Base-by-base conservation (phyloP, 2,329 filamentous ascomycete species). In the Epicoccum nigrum region DNA sequence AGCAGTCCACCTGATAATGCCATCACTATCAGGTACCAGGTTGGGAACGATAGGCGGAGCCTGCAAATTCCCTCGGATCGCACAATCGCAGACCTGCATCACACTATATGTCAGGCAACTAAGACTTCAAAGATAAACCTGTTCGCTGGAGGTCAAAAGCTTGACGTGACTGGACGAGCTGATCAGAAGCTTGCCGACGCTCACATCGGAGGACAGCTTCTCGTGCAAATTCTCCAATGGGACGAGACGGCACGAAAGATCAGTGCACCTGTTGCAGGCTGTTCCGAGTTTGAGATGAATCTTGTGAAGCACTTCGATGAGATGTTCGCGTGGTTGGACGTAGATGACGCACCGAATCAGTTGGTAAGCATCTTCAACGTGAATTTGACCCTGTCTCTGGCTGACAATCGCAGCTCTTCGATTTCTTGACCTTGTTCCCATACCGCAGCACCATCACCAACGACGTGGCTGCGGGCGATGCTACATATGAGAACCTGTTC, bases 281-380 rank as follows among this genome's bases (percentile, higher is more conserved):
- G 20, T 61, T 77, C 55, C 66, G 78, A 81, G 1, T 79, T 97
- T 2, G 91, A 97, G 67, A 81, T 84, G 11, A 89, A 93, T 62
- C 86, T 97, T 17, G 77, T 94, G 60, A 82, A 86, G 50, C 89
- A 95, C 70, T 96, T 96, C 64, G 83, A 90, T 45, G 86, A 93
- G 54, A 76, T 99, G 19, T 96, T 94, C 81, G 83, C 85, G 34
- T 88, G 93, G 64, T 79, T 97, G 45, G 85, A 86, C 57, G 83
- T 92, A 75, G 83, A 89, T 35, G 86, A 92, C 51, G 45, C 47
- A 2, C 67, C 67, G 13, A 74, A 72, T 50, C 59, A 60, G 49
- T 48, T 62, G 58, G 65, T 66, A 44, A 49, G 59, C 7, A 4
- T 9, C 28, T 25, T 11, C 8, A 30, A n/a, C 13, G 28, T 30